Evolutionary conservation across 345 rosid species (phyloP).

Genomic region (Eucalyptus sp.): DNA sequence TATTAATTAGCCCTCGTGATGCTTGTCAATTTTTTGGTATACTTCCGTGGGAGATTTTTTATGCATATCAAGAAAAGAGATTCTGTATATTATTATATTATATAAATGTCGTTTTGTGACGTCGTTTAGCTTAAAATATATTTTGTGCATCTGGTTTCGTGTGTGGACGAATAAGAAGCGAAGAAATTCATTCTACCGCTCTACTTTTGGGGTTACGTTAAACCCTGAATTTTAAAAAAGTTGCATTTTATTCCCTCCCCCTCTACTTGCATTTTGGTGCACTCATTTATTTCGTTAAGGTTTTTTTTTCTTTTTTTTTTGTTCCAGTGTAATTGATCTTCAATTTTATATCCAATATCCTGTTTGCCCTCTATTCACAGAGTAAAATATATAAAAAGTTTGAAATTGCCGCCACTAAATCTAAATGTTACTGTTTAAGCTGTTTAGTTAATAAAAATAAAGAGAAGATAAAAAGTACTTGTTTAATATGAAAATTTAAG

Average conservation of each 20-base stretch:
- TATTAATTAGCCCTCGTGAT: neutral
- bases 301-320: neutral
- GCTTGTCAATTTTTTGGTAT: neutral
- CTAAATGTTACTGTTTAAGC: neutral
- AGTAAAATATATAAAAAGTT: neutral
- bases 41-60: neutral
- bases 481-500: neutral
- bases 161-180: neutral
- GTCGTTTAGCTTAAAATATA: neutral
- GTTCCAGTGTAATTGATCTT: neutral
- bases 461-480: neutral
- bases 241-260: neutral
- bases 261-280: neutral
- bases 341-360: neutral
- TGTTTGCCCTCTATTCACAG: neutral
- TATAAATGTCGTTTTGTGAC: neutral
- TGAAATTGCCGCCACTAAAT: neutral
- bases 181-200: neutral
- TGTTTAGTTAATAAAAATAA: neutral
- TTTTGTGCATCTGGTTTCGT: neutral
- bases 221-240: neutral
- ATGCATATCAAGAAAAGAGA: neutral
- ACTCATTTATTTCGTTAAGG: neutral
- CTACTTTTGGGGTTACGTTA: neutral
- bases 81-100: neutral